Conservation (phyloP, 352 stramenopile species). For the Globisporangium alternatum region DNA sequence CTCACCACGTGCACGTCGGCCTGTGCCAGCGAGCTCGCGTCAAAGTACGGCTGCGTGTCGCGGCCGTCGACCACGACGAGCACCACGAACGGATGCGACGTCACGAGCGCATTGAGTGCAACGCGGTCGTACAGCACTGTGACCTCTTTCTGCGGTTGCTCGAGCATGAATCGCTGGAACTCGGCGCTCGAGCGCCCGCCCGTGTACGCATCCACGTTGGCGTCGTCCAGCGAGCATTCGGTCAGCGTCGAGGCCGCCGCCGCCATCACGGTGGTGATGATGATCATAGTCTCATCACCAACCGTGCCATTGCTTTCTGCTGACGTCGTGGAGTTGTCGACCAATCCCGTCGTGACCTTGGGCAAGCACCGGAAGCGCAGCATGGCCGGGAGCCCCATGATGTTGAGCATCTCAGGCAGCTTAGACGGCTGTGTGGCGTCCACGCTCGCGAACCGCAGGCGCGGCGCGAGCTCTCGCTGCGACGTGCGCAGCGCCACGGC, state of each 20-base stretch:
- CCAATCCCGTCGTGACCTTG: not conserved
- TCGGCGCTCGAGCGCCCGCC: slow-evolving; percentile 34
- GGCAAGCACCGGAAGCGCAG: slow-evolving; percentile 29
- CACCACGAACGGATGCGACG: slow-evolving; percentile 26
- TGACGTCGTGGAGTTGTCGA: not conserved
- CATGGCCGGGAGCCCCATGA: slow-evolving; percentile 30
- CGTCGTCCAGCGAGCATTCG: slow-evolving; percentile 17
- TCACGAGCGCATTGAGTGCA: slow-evolving; percentile 20
- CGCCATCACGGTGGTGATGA: not conserved
- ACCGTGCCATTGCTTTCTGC: not conserved
- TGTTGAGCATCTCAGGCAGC: slow-evolving; percentile 15
- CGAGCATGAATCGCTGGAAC: slow-evolving; percentile 36
- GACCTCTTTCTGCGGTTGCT: slow-evolving; percentile 24
- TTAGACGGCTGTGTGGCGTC: slow-evolving; percentile 21
- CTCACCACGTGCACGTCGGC: slow-evolving; percentile 19
- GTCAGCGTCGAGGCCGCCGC: not conserved
- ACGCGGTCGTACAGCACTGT: slow-evolving; percentile 12
- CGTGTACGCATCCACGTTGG: slow-evolving; percentile 25
- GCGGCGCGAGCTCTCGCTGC: slow-evolving; percentile 13
- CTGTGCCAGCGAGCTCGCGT: slow-evolving; percentile 31
- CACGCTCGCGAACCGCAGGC: slow-evolving; percentile 25
- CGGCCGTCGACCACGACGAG: slow-evolving; percentile 30
- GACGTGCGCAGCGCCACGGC: slow-evolving; percentile 23
- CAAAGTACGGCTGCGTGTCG: slow-evolving; percentile 34
- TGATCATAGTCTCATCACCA: not conserved